Conservation (phyloP, 2,329 filamentous ascomycete genomes). For the Ascochyta koolunga region DNA sequence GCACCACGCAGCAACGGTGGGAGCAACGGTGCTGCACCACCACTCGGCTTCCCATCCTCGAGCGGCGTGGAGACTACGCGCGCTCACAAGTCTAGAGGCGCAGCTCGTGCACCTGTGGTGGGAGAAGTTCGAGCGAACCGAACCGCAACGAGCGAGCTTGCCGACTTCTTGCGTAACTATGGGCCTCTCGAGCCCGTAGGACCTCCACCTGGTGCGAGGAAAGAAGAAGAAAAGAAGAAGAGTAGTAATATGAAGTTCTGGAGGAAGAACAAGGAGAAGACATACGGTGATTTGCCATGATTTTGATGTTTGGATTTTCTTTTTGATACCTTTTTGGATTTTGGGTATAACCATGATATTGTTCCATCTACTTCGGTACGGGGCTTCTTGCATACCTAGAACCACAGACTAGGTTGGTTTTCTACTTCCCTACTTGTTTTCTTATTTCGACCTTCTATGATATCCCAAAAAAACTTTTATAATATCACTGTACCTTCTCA, state of each 20-base stretch:
- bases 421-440: not conserved
- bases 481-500: constrained; percentile 7
- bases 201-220: constrained; percentile 20
- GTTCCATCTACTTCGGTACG: not conserved
- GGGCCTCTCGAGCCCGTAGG: constrained; percentile 44
- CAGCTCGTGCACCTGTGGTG: constrained; percentile 35
- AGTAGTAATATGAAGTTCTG: constrained; percentile 39
- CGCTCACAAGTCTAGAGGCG: constrained; percentile 34
- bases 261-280: constrained; percentile 37
- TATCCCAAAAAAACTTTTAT: constrained; percentile 13
- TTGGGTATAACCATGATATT: not conserved
- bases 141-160: constrained; percentile 49
- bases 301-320: not conserved
- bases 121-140: constrained; percentile 26
- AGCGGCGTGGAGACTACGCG: constrained; percentile 29
- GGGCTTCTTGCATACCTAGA: not conserved
- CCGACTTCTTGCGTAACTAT: constrained; percentile 52
- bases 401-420: not conserved
- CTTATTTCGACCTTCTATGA: constrained; percentile 4
- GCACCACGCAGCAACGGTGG: constrained; percentile 21
- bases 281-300: constrained; percentile 30
- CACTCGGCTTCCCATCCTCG: constrained; percentile 20
- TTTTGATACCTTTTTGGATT: not conserved
- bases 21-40: constrained; percentile 14
- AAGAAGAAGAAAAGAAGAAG: constrained; percentile 43